Percentiles rank a stretch among this genome's conserved stretches.
These are phyloP conservation scores for Agapanthus africanus DNA, from an alignment of 106 monocot genomes.

Conservation along the genomic window DNA sequence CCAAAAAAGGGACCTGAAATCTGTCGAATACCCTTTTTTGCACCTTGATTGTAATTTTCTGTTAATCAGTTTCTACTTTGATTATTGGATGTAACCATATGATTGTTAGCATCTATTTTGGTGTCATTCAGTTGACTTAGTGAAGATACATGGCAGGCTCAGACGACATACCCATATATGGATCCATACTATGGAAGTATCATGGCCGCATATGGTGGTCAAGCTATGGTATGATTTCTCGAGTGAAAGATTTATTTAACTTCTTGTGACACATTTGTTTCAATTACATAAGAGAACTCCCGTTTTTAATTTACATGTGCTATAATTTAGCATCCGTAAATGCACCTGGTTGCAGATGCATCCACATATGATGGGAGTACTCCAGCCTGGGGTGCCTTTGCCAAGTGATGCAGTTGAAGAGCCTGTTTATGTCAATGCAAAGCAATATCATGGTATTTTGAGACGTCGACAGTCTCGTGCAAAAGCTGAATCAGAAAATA, in stretches of 20 bases:
- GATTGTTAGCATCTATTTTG: slow-evolving; percentile 5
- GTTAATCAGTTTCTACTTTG: too few species aligned
- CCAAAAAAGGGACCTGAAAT: too few species aligned
- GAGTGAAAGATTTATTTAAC: background rate
- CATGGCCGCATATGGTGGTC: slow-evolving; percentile 44
- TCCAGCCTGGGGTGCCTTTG: slow-evolving; percentile 39
- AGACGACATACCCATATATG: slow-evolving; percentile 33
- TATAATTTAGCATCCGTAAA: background rate
- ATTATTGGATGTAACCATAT: background rate
- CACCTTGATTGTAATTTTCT: too few species aligned
- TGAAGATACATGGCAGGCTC: slow-evolving; percentile 34
- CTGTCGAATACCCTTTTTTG: too few species aligned
- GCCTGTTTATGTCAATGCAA: slow-evolving; percentile 60
- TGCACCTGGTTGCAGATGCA: slow-evolving; percentile 25
- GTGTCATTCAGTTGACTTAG: slow-evolving; percentile 11
- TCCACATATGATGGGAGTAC: slow-evolving; percentile 41
- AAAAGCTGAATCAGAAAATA: slow-evolving; percentile 65
- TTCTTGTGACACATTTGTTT: background rate
- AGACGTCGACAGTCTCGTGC: slow-evolving; percentile 60
- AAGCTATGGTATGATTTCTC: slow-evolving; percentile 38
- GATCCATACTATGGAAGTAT: slow-evolving; percentile 52
- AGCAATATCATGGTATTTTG: slow-evolving; percentile 61
- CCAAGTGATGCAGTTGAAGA: slow-evolving; percentile 56
- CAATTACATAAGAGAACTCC: background rate
- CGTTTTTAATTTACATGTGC: background rate